These are phyloP conservation scores for Quercus berberidifolia DNA, from an alignment of 306 rosid species.

Conservation along the genomic window DNA sequence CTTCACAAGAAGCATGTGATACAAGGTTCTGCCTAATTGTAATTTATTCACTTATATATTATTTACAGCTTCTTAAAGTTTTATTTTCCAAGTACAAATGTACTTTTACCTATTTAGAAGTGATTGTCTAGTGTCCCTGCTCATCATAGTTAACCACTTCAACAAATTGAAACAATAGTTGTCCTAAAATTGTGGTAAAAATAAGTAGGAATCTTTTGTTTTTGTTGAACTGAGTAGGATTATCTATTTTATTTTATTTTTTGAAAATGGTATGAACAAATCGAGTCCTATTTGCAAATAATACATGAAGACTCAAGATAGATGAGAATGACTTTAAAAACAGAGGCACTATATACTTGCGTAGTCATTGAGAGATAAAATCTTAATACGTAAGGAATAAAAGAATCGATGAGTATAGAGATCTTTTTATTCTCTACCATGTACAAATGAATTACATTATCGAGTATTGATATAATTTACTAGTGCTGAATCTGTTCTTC, in stretches of 20 bases:
- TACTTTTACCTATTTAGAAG: too few species aligned
- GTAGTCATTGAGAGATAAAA: neutral
- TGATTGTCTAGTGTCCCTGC: too few species aligned
- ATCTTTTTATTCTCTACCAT: neutral
- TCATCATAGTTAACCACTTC: too few species aligned
- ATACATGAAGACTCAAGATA: neutral
- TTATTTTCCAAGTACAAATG: too few species aligned
- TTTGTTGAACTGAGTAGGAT: neutral
- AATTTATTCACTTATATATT: too few species aligned
- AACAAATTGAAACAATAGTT: too few species aligned
- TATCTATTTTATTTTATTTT: neutral
- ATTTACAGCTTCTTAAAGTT: too few species aligned
- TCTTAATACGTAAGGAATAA: neutral
- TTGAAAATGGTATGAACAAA: too few species aligned
- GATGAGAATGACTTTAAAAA: neutral
- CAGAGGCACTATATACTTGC: neutral
- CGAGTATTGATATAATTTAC: neutral
- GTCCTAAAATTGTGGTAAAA: too few species aligned
- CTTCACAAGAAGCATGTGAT: too few species aligned
- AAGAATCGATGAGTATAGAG: neutral
- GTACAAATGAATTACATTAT: neutral
- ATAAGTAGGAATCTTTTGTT: too few species aligned
- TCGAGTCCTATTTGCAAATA: neutral
- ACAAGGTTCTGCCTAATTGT: too few species aligned
- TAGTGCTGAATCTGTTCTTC: neutral